Conservation (phyloP, 2,329 filamentous ascomycete genomes). For the Penicillium sp. region DNA sequence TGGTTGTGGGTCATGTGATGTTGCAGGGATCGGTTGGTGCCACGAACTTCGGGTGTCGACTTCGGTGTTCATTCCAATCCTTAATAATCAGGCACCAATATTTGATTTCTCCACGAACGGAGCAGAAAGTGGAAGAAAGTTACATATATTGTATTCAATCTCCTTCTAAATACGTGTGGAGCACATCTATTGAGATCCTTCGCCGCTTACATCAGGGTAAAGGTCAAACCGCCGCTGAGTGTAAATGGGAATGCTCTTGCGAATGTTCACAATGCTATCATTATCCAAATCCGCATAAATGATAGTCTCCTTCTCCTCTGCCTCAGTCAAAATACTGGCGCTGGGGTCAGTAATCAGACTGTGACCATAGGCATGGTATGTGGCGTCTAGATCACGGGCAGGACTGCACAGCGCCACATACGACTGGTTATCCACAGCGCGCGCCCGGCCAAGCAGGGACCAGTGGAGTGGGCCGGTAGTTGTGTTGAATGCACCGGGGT, state of each 20-base stretch:
- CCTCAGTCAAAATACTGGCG: slow-evolving; percentile 76
- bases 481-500: slow-evolving; percentile 95
- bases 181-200: slow-evolving; percentile 17
- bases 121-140: not conserved
- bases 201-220: slow-evolving; percentile 82
- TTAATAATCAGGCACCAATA: not conserved
- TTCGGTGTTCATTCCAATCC: rapidly evolving
- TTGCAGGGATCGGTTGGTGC: not conserved
- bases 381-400: slow-evolving; percentile 72
- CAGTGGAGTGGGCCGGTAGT: slow-evolving; percentile 93
- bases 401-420: slow-evolving; percentile 94
- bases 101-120: not conserved
- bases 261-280: slow-evolving; percentile 69
- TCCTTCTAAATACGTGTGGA: not conserved
- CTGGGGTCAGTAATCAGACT: slow-evolving; percentile 86
- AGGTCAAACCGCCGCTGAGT: slow-evolving; percentile 90
- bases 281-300: slow-evolving; percentile 71
- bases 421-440: slow-evolving; percentile 90
- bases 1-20: slow-evolving; percentile 15
- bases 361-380: slow-evolving; percentile 91
- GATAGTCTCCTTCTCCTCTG: slow-evolving; percentile 75
- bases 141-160: not conserved
- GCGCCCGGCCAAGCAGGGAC: slow-evolving; percentile 76
- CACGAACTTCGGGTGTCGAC: slow-evolving; percentile 8
- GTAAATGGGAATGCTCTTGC: slow-evolving; percentile 81